Base-by-base conservation (phyloP, 2,329 filamentous ascomycete species). In the Alternaria infectoria region DNA sequence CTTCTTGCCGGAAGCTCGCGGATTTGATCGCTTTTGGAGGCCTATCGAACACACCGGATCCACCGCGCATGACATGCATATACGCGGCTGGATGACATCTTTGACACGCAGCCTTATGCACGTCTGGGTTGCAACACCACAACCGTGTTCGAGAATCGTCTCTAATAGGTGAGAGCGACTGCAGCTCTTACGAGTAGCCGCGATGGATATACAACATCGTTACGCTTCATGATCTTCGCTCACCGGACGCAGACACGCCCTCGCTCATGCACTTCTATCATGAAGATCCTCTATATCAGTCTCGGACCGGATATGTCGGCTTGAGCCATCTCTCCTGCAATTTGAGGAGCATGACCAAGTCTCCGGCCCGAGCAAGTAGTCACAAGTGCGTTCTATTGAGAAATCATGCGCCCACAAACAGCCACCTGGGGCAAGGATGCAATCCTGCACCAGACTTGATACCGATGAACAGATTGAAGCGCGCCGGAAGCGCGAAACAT, bases 31-130 rank as follows among this genome's bases (percentile, higher is more conserved):
- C 59, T 45, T 30, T 36, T 45, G 57, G 56, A 45, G 56, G 23
- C 57, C 46, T 47, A 56, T 59, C 28, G 51, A 57, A 28, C 28
- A 65, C 64, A 72, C 70, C 70, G 70, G 69, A 70, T 28, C 40
- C 55, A 65, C 6, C 11, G 50, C 60, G 61, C 56, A 67, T 64
- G 44, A 45, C 44, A 52, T 36, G 30, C 25, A 57, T 64, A 59
- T 47, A 54, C 52, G 21, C 52, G 45, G 32, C 56, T 62, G 49
- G 51, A 52, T 64, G 61, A 63, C 58, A 51, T 17, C 19, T 52
- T 50, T 32, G 28, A 17, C n/a, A 19, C 19, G 61, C 69, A 69
- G 69, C 65, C 64, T 67, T 52, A 59, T 54, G 32, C n/a, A 57
- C 47, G 23, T 30, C 3, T 65, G 67, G 44, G 54, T 50, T 59